Evolutionary conservation across 2,329 filamentous ascomycete genomes (phyloP).

Genomic region (Clonostachys sp.): DNA sequence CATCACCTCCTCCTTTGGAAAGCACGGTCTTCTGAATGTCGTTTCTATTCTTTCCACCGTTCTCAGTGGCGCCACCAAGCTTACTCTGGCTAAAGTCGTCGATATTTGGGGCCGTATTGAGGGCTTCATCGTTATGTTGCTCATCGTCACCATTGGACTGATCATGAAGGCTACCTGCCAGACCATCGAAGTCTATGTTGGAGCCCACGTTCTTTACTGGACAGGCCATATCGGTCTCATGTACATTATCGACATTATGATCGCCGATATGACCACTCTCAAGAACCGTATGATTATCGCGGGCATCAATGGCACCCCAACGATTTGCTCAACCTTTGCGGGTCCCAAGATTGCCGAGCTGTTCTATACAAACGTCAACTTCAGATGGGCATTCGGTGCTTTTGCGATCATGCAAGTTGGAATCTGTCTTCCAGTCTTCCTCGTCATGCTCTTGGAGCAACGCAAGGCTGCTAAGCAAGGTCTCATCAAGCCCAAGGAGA

Average conservation of each 20-base stretch:
- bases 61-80: constrained; percentile 15
- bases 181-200: constrained; percentile 31
- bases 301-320: constrained; percentile 20
- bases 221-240: constrained; percentile 50
- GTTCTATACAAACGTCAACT: constrained; percentile 12
- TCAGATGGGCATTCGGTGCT: constrained; percentile 39
- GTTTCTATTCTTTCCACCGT: constrained; percentile 36
- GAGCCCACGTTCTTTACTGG: constrained; percentile 46
- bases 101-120: constrained; percentile 28
- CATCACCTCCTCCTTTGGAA: constrained; percentile 28
- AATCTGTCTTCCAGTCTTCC: constrained; percentile 14
- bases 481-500: constrained; percentile 5
- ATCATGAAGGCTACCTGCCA: constrained; percentile 50
- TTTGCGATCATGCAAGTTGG: constrained; percentile 52
- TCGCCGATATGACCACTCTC: constrained; percentile 48
- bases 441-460: constrained; percentile 5
- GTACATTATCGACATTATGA: constrained; percentile 56
- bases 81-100: constrained; percentile 23
- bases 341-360: constrained; percentile 12
- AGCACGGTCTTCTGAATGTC: constrained; percentile 28
- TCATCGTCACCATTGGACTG: constrained; percentile 32
- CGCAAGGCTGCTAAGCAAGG: constrained; percentile 7
- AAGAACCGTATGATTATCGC: constrained; percentile 20
- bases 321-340: constrained; percentile 27
- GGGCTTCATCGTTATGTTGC: constrained; percentile 20